Base-by-base conservation (phyloP, 2,329 filamentous ascomycete species). In the Pestalotiopsis sp. region DNA sequence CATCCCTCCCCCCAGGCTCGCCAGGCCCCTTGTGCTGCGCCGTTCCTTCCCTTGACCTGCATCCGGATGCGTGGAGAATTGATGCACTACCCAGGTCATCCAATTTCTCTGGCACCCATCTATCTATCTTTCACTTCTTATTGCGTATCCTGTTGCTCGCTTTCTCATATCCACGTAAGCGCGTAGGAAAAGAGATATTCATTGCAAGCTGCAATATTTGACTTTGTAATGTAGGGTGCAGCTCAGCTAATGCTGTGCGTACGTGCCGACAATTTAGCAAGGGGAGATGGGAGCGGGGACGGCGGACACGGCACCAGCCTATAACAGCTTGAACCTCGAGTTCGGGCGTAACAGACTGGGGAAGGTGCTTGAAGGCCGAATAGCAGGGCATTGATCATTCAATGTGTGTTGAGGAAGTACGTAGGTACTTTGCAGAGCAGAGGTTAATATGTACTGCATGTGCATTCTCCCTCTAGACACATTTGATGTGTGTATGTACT, bases 291-390 rank as follows among this genome's bases (percentile, higher is more conserved):
- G 25, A 17, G 63, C 36, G 63, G 63, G 49, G 63, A 57, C 49
- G 20, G 49, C 20, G 49, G 17, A 36, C 27, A 13, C 36, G 13
- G 25, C 41, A 56, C 20, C 63, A 38, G 63, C 63, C 63, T 57
- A 66, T 66, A 45, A 66, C 17, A 36, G 39, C 23, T 20, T 23
- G 20, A 25, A 36, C 41, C 52, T 38, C 25, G 39, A 38, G n/a
- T 17, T 38, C 58, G 36, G 64, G 17, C 56, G 59, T 60, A 31
- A 66, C 56, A 38, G 60, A 66, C n/a, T 66, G 45, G 64, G 64
- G 64, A 66, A 66, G 64, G 64, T 66, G 52, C 52, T 66, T 60
- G 14, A 23, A 17, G 45, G 14, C 39, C 45, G 45, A 52, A n/a
- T 31, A 66, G 57, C 64, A 20, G 64, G 31, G 31, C 31, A 36